Conservation (phyloP, 805 yeast species). For the Candida cerambycidarum region DNA sequence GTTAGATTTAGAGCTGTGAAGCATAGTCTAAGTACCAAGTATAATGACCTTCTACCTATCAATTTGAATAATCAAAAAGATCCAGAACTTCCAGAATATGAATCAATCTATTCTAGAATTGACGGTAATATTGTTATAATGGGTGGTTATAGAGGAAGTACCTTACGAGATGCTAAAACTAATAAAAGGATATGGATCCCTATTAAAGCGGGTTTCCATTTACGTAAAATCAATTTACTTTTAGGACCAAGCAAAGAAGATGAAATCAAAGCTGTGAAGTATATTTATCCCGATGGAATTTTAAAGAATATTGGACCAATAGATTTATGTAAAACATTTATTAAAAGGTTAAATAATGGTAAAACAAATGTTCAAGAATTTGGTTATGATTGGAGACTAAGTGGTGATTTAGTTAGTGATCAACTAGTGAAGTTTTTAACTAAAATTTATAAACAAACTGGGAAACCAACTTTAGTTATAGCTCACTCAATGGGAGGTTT, state of each 20-base stretch:
- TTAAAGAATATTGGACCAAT: conserved; percentile 84
- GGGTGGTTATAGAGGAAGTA: conserved; percentile 89
- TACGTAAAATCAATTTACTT: conserved; percentile 64
- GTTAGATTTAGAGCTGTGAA: conserved; percentile 70
- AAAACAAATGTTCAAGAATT: conserved; percentile 65
- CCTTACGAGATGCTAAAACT: conserved; percentile 64
- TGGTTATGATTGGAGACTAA: conserved; percentile 94
- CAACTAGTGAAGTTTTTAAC: conserved; percentile 51
- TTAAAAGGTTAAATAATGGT: conserved; percentile 56
- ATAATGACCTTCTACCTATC: conserved; percentile 41
- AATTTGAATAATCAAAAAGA: conserved; percentile 15
- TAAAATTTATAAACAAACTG: conserved; percentile 46
- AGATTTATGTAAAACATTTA: conserved; percentile 66
- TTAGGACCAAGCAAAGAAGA: conserved; percentile 75
- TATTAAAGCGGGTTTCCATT: conserved; percentile 75
- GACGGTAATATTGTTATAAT: conserved; percentile 78
- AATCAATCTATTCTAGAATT: conserved; percentile 54
- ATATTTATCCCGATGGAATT: conserved; percentile 71
- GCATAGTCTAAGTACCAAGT: conserved; percentile 54
- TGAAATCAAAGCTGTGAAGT: conserved; percentile 54
- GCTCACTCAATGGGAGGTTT: conserved; percentile 97
- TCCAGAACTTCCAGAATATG: conserved; percentile 26
- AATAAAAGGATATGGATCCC: conserved; percentile 82
- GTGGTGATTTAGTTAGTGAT: conserved; percentile 54
- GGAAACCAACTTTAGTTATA: conserved; percentile 65